Conservation (phyloP, 2,329 filamentous ascomycete genomes). For the Fusarium dlaminii region DNA sequence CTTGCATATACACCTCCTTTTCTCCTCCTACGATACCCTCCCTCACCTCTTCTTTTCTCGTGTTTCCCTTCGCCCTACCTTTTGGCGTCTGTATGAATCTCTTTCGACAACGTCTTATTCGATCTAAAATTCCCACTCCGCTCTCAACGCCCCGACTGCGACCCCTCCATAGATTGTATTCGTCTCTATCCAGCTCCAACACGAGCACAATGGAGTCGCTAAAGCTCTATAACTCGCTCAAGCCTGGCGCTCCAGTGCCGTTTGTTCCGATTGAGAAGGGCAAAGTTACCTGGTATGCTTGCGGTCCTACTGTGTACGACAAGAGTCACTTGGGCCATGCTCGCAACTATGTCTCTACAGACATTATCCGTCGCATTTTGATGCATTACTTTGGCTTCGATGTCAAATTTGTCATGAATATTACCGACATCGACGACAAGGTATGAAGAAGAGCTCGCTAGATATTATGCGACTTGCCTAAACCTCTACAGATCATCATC, state of each 20-base stretch:
- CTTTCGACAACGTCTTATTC: conserved; percentile 45
- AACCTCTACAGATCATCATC: conserved; percentile 61
- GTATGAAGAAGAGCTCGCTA: conserved; percentile 46
- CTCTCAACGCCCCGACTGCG: conserved; percentile 36
- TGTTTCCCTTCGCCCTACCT: conserved; percentile 9
- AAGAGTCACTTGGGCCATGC: conserved; percentile 85
- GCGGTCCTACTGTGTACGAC: conserved; percentile 87
- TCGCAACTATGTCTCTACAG: conserved; percentile 89
- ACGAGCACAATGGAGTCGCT: conserved; percentile 62
- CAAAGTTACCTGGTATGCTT: conserved; percentile 87
- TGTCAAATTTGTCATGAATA: conserved; percentile 91
- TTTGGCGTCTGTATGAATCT: conserved; percentile 49
- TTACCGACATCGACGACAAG: conserved; percentile 85
- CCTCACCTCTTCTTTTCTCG: conserved; percentile 14
- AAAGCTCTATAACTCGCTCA: conserved; percentile 83
- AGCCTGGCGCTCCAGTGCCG: conserved; percentile 73
- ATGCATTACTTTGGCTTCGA: conserved; percentile 84
- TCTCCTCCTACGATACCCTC: conserved; percentile 20
- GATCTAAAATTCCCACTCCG: conserved; percentile 41
- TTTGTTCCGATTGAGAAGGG: conserved; percentile 78
- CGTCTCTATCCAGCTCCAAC: conserved; percentile 39
- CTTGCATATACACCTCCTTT: conserved; percentile 24
- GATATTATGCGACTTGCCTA: conserved; percentile 21
- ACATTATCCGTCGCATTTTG: conserved; percentile 86
- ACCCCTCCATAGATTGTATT: conserved; percentile 48